Percentiles rank a stretch among this genome's conserved stretches.
These are phyloP conservation scores for Perilla frutescens DNA, from an alignment of 257 asterid species.

Conservation along the genomic window DNA sequence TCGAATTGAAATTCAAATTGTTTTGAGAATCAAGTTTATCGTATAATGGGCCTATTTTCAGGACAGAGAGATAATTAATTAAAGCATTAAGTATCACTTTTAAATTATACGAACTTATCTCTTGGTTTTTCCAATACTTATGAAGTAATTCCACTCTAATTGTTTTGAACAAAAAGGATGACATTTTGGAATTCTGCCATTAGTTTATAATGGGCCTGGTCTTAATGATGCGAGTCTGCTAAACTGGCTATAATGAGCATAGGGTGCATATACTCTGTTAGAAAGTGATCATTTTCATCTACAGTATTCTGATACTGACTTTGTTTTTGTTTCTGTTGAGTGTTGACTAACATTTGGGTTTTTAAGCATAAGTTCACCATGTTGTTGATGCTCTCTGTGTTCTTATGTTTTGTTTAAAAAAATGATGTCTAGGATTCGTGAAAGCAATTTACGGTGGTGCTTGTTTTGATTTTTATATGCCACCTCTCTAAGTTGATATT, in stretches of 20 bases:
- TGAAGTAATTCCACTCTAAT: background rate
- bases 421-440: background rate
- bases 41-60: background rate
- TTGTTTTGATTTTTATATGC: background rate
- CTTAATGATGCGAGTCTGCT: background rate
- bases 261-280: background rate
- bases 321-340: background rate
- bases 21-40: background rate
- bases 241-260: background rate
- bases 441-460: background rate
- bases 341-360: background rate
- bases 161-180: background rate
- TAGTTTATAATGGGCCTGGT: background rate
- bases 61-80: background rate
- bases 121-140: background rate
- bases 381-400: background rate
- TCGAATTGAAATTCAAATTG: constrained; percentile 14
- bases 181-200: background rate
- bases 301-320: background rate
- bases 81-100: background rate
- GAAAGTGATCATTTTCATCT: background rate
- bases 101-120: background rate
- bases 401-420: background rate
- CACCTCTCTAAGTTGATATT: constrained; percentile 16
- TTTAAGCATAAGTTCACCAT: background rate